Conservation (phyloP, 2,329 filamentous ascomycete genomes). For the Colletotrichum orchidophilum region DNA sequence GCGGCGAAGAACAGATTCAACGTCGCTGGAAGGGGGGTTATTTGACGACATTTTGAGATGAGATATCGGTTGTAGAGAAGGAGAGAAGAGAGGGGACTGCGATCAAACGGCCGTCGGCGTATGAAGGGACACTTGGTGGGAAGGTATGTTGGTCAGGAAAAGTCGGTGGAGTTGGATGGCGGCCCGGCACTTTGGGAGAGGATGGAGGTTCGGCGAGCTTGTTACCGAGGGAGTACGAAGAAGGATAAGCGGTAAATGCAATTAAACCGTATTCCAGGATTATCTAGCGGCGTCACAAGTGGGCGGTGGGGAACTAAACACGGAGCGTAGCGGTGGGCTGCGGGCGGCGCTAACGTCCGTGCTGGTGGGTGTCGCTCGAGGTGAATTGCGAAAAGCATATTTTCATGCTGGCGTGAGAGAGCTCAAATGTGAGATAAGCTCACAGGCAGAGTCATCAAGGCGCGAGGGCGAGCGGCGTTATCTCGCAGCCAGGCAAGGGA, state of each 20-base stretch:
- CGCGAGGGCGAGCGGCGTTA: slow-evolving; percentile 9
- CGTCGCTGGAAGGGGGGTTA: slow-evolving; percentile 26
- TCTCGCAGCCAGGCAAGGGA: slow-evolving; percentile 9
- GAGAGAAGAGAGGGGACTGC: neutral
- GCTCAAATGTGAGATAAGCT: slow-evolving; percentile 23
- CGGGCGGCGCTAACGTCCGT: slow-evolving; percentile 16
- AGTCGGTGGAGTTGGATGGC: slow-evolving; percentile 31
- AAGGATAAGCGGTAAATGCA: slow-evolving; percentile 29
- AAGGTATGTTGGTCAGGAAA: slow-evolving; percentile 22
- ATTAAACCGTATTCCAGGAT: slow-evolving; percentile 10
- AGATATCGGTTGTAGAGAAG: neutral
- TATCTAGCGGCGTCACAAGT: slow-evolving; percentile 19
- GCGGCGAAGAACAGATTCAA: slow-evolving; percentile 26
- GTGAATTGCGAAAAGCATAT: slow-evolving; percentile 17
- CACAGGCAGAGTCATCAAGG: neutral
- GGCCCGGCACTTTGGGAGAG: slow-evolving; percentile 30
- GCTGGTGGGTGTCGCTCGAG: slow-evolving; percentile 26
- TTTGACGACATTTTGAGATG: slow-evolving; percentile 5
- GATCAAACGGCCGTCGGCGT: neutral
- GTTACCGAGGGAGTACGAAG: slow-evolving; percentile 15
- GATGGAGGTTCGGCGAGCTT: slow-evolving; percentile 24
- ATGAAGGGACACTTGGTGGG: slow-evolving; percentile 7
- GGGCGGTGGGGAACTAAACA: slow-evolving; percentile 1
- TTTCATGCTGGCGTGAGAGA: slow-evolving; percentile 17
- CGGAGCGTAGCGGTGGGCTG: slow-evolving; percentile 21